A percentile compares a stretch with the other conserved stretches of the same genome.
phyloP scores from a whole-genome alignment of 257 asterid species.

The Solanum gandarillasii region DNA sequence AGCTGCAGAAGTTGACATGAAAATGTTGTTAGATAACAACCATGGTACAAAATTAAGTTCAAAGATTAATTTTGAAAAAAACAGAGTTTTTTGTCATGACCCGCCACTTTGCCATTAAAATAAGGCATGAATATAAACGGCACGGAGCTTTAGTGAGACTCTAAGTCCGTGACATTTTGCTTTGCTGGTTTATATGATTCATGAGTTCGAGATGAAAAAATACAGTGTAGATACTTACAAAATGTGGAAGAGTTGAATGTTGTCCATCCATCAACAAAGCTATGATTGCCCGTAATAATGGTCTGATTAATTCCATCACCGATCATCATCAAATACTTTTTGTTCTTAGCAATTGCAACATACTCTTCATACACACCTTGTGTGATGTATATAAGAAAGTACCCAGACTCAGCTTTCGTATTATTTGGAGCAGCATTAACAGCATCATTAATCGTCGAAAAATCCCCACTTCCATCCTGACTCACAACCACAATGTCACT shows the following conservation, averaged over 20 bases:
- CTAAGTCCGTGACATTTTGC: too few relatives aligned
- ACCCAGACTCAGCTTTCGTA: conserved; percentile 28
- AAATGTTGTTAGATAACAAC: neutral
- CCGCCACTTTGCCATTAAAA: too few relatives aligned
- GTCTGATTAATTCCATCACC: conserved; percentile 75
- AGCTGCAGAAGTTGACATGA: conserved; percentile 17
- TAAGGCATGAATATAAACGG: too few relatives aligned
- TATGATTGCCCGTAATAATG: conserved; percentile 56
- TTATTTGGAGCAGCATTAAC: conserved; percentile 52
- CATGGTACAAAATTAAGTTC: neutral
- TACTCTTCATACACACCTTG: conserved; percentile 73
- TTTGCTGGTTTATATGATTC: neutral
- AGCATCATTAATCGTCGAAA: conserved; percentile 50
- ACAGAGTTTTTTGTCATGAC: too few relatives aligned
- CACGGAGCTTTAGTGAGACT: too few relatives aligned
- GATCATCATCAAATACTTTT: conserved; percentile 56
- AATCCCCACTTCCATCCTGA: conserved; percentile 48
- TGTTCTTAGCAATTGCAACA: conserved; percentile 39
- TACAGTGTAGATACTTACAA: conserved; percentile 19
- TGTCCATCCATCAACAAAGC: conserved; percentile 68
- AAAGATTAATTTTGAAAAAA: neutral
- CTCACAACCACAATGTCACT: conserved; percentile 45
- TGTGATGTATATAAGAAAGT: conserved; percentile 41
- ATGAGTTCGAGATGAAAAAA: neutral
- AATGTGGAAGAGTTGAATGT: conserved; percentile 65